Evolutionary conservation across 2,329 filamentous ascomycete genomes (phyloP), one percentile per base, ranked within the genome.

Genomic region (Phyllosticta citribraziliensis): DNA sequence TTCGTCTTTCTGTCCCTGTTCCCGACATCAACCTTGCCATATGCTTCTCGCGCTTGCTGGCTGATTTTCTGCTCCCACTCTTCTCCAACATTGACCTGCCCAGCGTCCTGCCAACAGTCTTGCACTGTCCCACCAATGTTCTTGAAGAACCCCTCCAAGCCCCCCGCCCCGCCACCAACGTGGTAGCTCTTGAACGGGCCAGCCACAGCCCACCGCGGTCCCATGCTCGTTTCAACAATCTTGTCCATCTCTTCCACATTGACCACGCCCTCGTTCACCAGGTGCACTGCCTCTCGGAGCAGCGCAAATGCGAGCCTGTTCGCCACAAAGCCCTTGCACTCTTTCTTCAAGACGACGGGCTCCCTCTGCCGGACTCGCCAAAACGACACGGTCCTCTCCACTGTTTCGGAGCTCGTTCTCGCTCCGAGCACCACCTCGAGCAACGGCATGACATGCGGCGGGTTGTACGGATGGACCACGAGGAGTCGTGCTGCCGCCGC

Each of bases 391-490:
- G 79, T 80, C 8, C 70, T 67, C 4, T 71, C 65, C 1, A 81
- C 69, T 1, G 76, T 70, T 1, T 70, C 67, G 0, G 69, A 47
- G 0, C 68, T 67, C 0, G 79, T 84, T 30, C 64, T 62, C 4
- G 75, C 76, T 1, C 74, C 76, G 0, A 82, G 81, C 0, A 85
- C 82, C 33, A 85, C 73, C 67, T 86, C 83, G 2, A 85, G 70
- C 1, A 86, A 67, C 0, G 83, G 83, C 80, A 85, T 84, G 58
- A 85, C 76, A 64, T 85, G 82, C 1, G 83, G 83, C 22, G 81
- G 84, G 60, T 85, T 85, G 69, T 82, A 86, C 0, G 83, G 83
- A 67, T 85, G 84, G 3, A 83, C 81, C 1, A 85, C 79, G 0
- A 85, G 64, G 2, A 86, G 67, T 1, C 82, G 71, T 14, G 24